A percentile compares a stretch with the other conserved stretches of the same genome.
These are phyloP conservation scores for Huntiella decipiens DNA, from an alignment of 2,329 filamentous ascomycete species.

Conservation along the genomic window DNA sequence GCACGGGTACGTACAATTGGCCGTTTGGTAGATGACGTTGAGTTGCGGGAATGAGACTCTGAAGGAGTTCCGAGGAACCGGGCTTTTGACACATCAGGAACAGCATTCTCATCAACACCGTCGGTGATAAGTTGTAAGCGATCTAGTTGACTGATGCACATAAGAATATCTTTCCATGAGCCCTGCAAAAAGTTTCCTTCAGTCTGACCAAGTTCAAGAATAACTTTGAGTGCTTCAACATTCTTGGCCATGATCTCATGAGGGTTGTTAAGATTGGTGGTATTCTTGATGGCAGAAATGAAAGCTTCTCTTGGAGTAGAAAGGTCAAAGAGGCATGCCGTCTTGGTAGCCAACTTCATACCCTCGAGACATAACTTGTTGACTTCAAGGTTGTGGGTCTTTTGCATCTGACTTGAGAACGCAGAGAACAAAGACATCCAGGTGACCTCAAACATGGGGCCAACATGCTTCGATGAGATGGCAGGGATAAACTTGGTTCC, in stretches of 20 bases:
- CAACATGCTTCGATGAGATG: slow-evolving; percentile 83
- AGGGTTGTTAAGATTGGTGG: slow-evolving; percentile 88
- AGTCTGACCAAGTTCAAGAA: slow-evolving; percentile 79
- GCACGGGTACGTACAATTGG: slow-evolving; percentile 9
- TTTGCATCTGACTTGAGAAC: slow-evolving; percentile 80
- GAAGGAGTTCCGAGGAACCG: slow-evolving; percentile 46
- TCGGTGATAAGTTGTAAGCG: slow-evolving; percentile 86
- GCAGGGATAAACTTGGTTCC: slow-evolving; percentile 71
- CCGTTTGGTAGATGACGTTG: slow-evolving; percentile 32
- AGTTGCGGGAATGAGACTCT: slow-evolving; percentile 43
- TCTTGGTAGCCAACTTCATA: slow-evolving; percentile 80
- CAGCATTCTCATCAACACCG: slow-evolving; percentile 77
- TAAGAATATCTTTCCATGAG: slow-evolving; percentile 90
- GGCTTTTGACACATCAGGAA: slow-evolving; percentile 80
- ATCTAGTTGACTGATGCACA: slow-evolving; percentile 90
- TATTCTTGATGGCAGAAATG: slow-evolving; percentile 77
- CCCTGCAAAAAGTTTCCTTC: slow-evolving; percentile 78
- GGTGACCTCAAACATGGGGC: slow-evolving; percentile 95
- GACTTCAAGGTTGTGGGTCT: slow-evolving; percentile 79
- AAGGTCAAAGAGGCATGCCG: slow-evolving; percentile 83
- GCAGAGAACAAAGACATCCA: slow-evolving; percentile 99
- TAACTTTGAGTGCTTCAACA: slow-evolving; percentile 76
- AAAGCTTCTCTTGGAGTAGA: slow-evolving; percentile 90
- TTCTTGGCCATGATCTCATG: slow-evolving; percentile 94
- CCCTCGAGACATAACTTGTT: slow-evolving; percentile 88